Conservation (phyloP, 108 stramenopile genomes). For the Nitzschia inconspicua region DNA sequence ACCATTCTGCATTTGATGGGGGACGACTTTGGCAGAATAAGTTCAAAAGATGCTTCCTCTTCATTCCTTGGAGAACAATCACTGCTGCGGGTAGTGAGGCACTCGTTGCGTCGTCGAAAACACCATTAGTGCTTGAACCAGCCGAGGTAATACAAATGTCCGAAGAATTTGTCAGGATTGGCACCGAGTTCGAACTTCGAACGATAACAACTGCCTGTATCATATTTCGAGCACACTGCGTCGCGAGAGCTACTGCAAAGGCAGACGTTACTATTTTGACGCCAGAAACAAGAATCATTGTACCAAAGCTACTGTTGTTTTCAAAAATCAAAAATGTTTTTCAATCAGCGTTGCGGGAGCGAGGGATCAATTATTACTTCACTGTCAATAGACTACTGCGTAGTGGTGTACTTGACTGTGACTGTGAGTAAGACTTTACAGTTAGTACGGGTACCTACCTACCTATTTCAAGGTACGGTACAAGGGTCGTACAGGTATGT, state of each 20-base stretch:
- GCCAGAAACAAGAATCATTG: conserved; percentile 11
- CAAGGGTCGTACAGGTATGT: too few relatives aligned
- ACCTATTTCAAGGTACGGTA: too few relatives aligned
- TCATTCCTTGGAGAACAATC: neutral
- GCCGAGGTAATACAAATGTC: neutral
- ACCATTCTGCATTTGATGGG: neutral
- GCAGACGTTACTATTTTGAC: conserved; percentile 7
- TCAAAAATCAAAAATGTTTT: too few relatives aligned
- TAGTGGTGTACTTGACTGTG: too few relatives aligned
- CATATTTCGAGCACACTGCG: conserved; percentile 16
- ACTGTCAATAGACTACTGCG: too few relatives aligned
- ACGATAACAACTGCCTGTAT: conserved; percentile 1
- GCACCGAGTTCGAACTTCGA: neutral
- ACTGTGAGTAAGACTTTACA: too few relatives aligned
- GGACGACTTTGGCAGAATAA: conserved; percentile 7
- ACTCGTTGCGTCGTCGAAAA: neutral
- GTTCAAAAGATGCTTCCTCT: conserved; percentile 8
- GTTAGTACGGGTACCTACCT: too few relatives aligned
- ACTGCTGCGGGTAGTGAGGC: neutral
- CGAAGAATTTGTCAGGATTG: neutral
- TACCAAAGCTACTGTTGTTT: too few relatives aligned
- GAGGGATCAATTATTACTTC: too few relatives aligned
- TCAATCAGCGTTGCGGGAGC: too few relatives aligned
- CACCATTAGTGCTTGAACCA: neutral
- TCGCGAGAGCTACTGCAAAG: conserved; percentile 1